Evolutionary conservation across 2,329 filamentous ascomycete species (phyloP), one percentile per base, ranked within the genome.

Genomic region (Colletotrichum aenigma): DNA sequence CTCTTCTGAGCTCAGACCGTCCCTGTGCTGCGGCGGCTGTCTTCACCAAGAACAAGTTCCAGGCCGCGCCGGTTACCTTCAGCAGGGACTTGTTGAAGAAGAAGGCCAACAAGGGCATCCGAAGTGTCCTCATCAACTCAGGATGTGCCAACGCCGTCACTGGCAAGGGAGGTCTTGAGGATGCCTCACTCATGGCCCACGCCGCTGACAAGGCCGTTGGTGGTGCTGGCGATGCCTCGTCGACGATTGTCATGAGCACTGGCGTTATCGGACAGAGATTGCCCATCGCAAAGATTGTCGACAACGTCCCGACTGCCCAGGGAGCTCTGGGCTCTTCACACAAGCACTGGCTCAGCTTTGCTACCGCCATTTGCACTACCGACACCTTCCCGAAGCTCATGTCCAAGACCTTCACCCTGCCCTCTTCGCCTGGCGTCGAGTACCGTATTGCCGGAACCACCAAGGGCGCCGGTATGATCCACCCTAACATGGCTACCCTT

Each of bases 401-500:
- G 80, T 98, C 96, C 24, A 92, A 91, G 79, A 92, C 92, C 16
- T 99, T 98, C 86, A 92, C 89, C 32, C 91, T 99, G 36, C 96
- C 97, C 6, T 96, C 94, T 2, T 94, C 94, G 6, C 92, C 94
- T 1, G 89, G 89, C 21, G 88, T 92, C 66, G 93, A 94, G 83
- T 99, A 98, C 87, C 90, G 91, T 80, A 94, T 99, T 66, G 96
- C 95, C 15, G 97, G 97, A 80, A 97, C 98, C 92, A 98, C 96
- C 81, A 99, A 99, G 88, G 97, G 97, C 73, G 97, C 97, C 7
- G 97, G 97, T 82, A 99, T 99, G 97, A 98, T 99, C 84, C 96
- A 98, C 83, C 97, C 97, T 64, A 98, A 99, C 88, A 98, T 99
- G 96, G 97, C 96, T 34, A 99, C 97, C 1, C 91, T 98, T 38